Evolutionary conservation across 2,329 filamentous ascomycete genomes (phyloP).

Genomic region (Fusarium drepaniforme): DNA sequence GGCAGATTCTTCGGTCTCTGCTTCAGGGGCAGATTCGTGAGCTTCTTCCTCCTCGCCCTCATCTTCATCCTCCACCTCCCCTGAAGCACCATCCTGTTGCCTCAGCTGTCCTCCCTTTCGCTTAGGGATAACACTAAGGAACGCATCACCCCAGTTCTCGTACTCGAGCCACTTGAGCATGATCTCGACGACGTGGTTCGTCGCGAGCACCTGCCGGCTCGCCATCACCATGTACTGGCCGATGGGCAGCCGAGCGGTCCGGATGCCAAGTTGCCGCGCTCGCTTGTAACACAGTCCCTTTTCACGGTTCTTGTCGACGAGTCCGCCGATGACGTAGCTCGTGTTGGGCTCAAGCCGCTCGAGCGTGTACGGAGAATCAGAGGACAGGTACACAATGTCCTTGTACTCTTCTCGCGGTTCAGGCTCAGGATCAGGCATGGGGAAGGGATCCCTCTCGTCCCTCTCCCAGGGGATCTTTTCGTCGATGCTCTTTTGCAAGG

Average conservation of each 20-base stretch:
- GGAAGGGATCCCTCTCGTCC: conserved; percentile 50
- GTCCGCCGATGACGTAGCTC: conserved; percentile 91
- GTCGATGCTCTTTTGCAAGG: conserved; percentile 59
- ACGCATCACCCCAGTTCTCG: conserved; percentile 92
- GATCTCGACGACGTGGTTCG: conserved; percentile 97
- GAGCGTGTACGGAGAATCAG: conserved; percentile 89
- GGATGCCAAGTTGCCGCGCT: conserved; percentile 80
- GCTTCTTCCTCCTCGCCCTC: conserved; percentile 42
- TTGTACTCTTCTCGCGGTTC: conserved; percentile 48
- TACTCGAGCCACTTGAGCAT: conserved; percentile 94
- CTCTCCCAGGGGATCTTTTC: conserved; percentile 46
- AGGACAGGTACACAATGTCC: conserved; percentile 86
- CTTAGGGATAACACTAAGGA: conserved; percentile 88
- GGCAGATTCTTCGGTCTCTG: conserved; percentile 5
- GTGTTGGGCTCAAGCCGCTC: conserved; percentile 87
- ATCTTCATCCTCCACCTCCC: conserved; percentile 33
- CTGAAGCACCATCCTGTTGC: conserved; percentile 44
- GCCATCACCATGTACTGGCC: conserved; percentile 95
- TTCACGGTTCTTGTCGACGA: conserved; percentile 96
- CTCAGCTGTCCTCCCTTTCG: conserved; percentile 85
- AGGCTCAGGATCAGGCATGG: conserved; percentile 50
- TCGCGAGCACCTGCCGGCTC: conserved; percentile 86
- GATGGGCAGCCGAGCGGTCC: conserved; percentile 92
- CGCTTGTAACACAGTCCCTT: conserved; percentile 93
- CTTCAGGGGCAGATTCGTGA: conserved; percentile 5